Evolutionary conservation across 768 basidiomycete genomes (phyloP).

Genomic region (Boletus subcaerulescens): DNA sequence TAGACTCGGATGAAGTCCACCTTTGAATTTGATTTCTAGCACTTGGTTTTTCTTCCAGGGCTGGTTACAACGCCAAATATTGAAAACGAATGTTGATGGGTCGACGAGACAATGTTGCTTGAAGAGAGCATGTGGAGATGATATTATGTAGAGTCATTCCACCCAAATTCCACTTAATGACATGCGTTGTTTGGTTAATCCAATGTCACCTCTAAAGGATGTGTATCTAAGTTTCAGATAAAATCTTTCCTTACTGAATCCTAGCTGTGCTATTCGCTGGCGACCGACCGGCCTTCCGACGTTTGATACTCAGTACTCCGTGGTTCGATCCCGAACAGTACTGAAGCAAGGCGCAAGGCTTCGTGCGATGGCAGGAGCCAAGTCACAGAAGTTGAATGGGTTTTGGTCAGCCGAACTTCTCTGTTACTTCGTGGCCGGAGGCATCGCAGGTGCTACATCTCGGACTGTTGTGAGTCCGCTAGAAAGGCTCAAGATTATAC

Average conservation of each 20-base stretch:
- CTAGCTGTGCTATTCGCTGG: constrained; percentile 11
- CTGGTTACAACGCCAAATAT: no score
- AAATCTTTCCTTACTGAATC: constrained; percentile 5
- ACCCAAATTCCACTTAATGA: no score
- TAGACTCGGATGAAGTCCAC: constrained; percentile 41
- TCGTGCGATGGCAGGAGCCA: constrained; percentile 22
- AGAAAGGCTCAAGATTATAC: constrained; percentile 94
- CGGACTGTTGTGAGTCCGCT: constrained; percentile 91
- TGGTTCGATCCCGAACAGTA: background rate
- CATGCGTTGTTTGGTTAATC: no score
- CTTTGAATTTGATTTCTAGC: no score
- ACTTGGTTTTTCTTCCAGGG: no score
- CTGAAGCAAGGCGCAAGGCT: constrained; percentile 5
- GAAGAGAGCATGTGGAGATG: no score
- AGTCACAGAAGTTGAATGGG: constrained; percentile 26
- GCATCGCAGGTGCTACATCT: constrained; percentile 62
- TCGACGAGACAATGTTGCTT: no score
- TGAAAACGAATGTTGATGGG: no score
- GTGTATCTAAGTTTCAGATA: background rate
- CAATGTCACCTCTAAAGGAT: no score
- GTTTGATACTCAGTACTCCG: background rate
- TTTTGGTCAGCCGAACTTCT: constrained; percentile 31
- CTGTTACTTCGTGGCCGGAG: constrained; percentile 57
- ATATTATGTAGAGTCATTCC: no score
- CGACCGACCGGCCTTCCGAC: background rate